phyloP scores from a whole-genome alignment of 2,329 filamentous ascomycete genomes.

The Zymoseptoria brevis region DNA sequence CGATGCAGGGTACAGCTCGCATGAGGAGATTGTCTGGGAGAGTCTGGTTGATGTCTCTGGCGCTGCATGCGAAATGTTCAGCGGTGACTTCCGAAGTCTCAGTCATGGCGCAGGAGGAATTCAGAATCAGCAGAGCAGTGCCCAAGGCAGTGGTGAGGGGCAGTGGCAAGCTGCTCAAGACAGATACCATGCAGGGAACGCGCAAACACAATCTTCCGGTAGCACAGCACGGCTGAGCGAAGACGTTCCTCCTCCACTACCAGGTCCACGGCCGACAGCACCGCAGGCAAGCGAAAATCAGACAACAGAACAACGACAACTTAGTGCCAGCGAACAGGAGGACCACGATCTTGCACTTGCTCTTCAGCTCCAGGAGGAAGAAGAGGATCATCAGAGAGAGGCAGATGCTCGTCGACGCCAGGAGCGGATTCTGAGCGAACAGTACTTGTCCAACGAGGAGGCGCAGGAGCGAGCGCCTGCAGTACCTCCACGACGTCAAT shows the following conservation, averaged over 20 bases:
- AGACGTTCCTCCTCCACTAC: conserved; percentile 18
- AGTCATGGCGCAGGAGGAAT: conserved; percentile 45
- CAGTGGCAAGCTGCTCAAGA: conserved; percentile 51
- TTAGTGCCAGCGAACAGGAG: conserved; percentile 62
- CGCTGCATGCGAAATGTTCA: conserved; percentile 71
- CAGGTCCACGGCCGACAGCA: conserved; percentile 21
- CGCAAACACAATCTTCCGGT: conserved; percentile 2
- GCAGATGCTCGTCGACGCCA: conserved; percentile 50
- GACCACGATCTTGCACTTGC: conserved; percentile 77
- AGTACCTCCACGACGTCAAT: conserved; percentile 21
- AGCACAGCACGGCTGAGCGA: conserved; percentile 6
- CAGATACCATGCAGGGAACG: conserved; percentile 20
- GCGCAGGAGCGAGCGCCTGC: conserved; percentile 18
- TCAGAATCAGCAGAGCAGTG: conserved; percentile 16
- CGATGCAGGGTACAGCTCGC: conserved; percentile 78
- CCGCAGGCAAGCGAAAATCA: conserved; percentile 1
- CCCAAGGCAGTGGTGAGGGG: conserved; percentile 28
- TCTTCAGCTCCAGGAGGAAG: conserved; percentile 88
- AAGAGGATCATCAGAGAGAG: conserved; percentile 67
- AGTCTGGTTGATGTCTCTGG: conserved; percentile 83
- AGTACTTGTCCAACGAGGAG: conserved; percentile 54
- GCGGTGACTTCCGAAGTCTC: conserved; percentile 84
- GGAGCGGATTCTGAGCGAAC: conserved; percentile 62
- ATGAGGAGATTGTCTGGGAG: conserved; percentile 95
- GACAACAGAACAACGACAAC: conserved; percentile 17